Base-by-base conservation (phyloP, 2,329 filamentous ascomycete genomes). In the Phoma herbarum region DNA sequence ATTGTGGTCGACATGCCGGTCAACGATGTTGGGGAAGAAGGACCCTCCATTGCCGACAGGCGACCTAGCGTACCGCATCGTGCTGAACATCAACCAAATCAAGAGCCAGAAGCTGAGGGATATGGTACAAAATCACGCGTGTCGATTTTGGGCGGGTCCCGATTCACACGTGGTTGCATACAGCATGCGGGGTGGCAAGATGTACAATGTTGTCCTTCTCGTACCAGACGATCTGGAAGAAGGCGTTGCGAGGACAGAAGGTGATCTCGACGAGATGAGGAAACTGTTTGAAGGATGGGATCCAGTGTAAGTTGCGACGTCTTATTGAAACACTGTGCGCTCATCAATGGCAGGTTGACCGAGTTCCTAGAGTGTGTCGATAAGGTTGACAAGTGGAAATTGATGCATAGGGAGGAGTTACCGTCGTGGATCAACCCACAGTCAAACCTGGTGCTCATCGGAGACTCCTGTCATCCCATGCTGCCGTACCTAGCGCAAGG, bases 191-290 rank as follows among this genome's bases (percentile, higher is more conserved):
- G 82, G 78, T 0, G 86, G 87, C 0, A 76, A 78, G 0, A 82
- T 88, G 79, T 88, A 85, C 63, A 91, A 91, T 57, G 81, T 91
- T 5, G 88, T 90, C 0, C 75, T 91, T 1, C 75, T 90, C 1
- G 83, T 85, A 10, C 88, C 89, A 0, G 88, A 91, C 67, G 82
- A 88, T 62, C 71, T 90, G 0, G 85, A 86, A 0, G 73, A 78
- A 2, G 81, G 81, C 1, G 83, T 87, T 1, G 79, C 82, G 11
- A 82, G 82, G 29, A 77, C 82, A 51, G 64, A 79, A 1, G 88
- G 85, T 1, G 83, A 83, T 7, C 65, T 87, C 0, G 83, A 85
- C 12, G 86, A 90, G 74, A 88, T 90, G 85, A 80, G 78, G 48
- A 76, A 76, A 4, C 69, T 88, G 2, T 90, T 91, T 67, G 74